These are phyloP conservation scores for Solanum arcanum DNA, from an alignment of 257 asterid genomes.

Conservation along the genomic window DNA sequence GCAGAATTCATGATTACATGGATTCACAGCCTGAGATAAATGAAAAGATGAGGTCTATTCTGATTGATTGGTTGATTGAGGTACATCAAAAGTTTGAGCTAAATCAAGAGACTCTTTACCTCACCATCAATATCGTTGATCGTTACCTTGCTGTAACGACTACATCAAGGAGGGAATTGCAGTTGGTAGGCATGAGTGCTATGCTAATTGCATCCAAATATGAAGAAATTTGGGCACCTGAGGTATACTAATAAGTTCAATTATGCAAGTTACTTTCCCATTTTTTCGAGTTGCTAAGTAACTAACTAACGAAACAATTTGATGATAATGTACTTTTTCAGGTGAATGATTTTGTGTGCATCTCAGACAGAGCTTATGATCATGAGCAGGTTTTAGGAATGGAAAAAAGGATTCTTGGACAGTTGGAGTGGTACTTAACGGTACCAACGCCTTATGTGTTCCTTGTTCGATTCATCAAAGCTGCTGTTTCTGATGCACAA, in stretches of 20 bases:
- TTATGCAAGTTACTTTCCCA: neutral
- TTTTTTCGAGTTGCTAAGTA: neutral
- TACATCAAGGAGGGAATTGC: constrained; percentile 54
- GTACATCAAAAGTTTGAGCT: constrained; percentile 83
- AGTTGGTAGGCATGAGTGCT: constrained; percentile 67
- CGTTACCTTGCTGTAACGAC: constrained; percentile 46
- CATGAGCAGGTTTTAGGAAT: constrained; percentile 44
- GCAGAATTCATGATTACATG: constrained; percentile 54
- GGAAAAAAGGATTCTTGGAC: constrained; percentile 73
- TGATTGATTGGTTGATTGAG: constrained; percentile 79
- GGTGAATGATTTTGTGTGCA: constrained; percentile 68
- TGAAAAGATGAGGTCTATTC: constrained; percentile 68
- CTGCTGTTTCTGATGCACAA: constrained; percentile 36
- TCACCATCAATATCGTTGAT: constrained; percentile 67
- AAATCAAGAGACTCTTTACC: constrained; percentile 71
- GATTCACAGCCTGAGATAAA: constrained; percentile 67
- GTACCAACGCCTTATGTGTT: constrained; percentile 85
- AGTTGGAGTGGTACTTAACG: constrained; percentile 63
- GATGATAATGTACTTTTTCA: constrained; percentile 1
- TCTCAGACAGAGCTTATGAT: constrained; percentile 53
- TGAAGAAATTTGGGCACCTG: constrained; percentile 98
- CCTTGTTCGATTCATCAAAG: constrained; percentile 78
- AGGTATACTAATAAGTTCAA: constrained; percentile 16
- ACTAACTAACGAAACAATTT: neutral
- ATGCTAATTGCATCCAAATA: constrained; percentile 89